Conservation (phyloP, 2,329 filamentous ascomycete genomes). For the Botrytis pseudocinerea region DNA sequence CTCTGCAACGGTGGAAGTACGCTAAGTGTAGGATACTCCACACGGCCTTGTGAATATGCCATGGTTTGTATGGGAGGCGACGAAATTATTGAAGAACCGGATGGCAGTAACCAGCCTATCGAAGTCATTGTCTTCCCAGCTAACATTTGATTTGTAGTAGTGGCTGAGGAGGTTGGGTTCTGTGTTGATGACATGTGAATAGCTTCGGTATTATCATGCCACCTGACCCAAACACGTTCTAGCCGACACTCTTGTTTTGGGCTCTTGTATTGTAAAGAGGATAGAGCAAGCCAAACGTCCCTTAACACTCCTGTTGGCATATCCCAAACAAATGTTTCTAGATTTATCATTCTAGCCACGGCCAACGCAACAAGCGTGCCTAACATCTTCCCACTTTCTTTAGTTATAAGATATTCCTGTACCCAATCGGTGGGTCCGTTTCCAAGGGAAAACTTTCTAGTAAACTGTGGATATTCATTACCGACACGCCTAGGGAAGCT, state of each 20-base stretch:
- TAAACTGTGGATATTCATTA: constrained; percentile 77
- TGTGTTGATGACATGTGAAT: constrained; percentile 35
- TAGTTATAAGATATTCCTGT: constrained; percentile 76
- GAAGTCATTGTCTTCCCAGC: constrained; percentile 46
- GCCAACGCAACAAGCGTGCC: constrained; percentile 77
- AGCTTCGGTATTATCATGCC: constrained; percentile 67
- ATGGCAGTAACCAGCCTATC: constrained; percentile 44
- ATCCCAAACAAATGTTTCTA: constrained; percentile 84
- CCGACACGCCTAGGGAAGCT: constrained; percentile 52
- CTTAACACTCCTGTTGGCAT: constrained; percentile 83
- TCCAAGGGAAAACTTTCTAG: constrained; percentile 79
- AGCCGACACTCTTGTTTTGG: constrained; percentile 64
- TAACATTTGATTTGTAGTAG: constrained; percentile 36
- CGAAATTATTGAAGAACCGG: constrained; percentile 27
- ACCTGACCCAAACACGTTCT: constrained; percentile 76
- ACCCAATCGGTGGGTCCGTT: constrained; percentile 80
- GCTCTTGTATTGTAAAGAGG: constrained; percentile 60
- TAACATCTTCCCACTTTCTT: constrained; percentile 87
- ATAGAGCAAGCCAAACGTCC: constrained; percentile 78
- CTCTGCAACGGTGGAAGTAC: constrained; percentile 73
- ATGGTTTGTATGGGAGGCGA: constrained; percentile 33
- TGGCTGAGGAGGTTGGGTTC: constrained; percentile 29
- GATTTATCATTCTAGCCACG: constrained; percentile 76
- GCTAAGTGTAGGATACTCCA: constrained; percentile 80
- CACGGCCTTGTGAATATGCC: constrained; percentile 55